phyloP scores from a whole-genome alignment of 2,329 filamentous ascomycete species.

The Trichophaea hybrida region DNA sequence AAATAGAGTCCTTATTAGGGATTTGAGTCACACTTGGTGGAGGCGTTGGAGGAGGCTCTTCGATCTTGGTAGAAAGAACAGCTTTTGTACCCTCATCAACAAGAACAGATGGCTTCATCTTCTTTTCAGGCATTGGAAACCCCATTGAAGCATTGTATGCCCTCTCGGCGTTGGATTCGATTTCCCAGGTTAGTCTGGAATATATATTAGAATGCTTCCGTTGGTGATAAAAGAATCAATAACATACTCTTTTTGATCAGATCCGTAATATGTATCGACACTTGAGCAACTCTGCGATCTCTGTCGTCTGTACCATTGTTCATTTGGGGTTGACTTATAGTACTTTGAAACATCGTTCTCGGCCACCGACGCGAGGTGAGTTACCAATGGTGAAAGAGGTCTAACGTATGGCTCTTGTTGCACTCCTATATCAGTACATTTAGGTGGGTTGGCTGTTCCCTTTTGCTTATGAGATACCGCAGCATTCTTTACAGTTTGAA shows the following conservation, averaged over 20 bases:
- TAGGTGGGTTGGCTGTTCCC: too few species aligned
- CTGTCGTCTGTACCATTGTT: background rate
- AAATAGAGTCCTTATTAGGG: background rate
- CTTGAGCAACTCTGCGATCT: background rate
- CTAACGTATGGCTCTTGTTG: background rate
- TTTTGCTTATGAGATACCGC: too few species aligned
- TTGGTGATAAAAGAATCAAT: background rate
- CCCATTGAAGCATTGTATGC: background rate
- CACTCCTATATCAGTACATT: too few species aligned
- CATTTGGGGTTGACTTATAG: background rate
- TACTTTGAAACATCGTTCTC: background rate
- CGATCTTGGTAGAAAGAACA: background rate
- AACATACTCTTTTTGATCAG: background rate
- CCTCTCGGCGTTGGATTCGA: background rate
- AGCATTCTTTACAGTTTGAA: too few species aligned
- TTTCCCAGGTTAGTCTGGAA: background rate
- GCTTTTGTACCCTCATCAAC: background rate
- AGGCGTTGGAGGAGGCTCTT: background rate
- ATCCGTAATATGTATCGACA: background rate
- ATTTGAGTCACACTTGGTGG: background rate
- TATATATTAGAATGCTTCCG: background rate
- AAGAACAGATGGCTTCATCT: background rate
- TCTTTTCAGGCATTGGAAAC: background rate
- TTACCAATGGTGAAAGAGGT: background rate
- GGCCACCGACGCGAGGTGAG: background rate